Evolutionary conservation across 345 rosid genomes (phyloP).

Genomic region (Cardamine chenopodiifolia): DNA sequence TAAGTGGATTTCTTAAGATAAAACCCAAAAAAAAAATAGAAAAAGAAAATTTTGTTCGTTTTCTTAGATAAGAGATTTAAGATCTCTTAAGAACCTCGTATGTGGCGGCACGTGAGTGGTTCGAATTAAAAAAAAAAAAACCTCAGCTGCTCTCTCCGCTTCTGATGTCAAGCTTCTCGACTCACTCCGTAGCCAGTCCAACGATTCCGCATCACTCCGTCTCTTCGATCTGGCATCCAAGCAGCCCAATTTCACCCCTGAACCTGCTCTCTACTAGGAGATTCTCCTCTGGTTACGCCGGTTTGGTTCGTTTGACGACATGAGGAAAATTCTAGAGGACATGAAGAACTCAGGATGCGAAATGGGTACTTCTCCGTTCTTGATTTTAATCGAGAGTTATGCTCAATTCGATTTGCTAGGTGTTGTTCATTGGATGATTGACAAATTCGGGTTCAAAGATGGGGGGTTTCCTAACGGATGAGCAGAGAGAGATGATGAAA

Average conservation of each 20-base stretch:
- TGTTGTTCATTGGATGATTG: conserved; percentile 59
- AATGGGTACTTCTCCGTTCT: conserved; percentile 51
- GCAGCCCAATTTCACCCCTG: conserved; percentile 72
- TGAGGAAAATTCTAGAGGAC: conserved; percentile 57
- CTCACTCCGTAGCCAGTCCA: conserved; percentile 69
- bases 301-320: conserved; percentile 69
- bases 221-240: conserved; percentile 67
- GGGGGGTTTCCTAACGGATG: too few species aligned
- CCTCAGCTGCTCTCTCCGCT: conserved; percentile 46
- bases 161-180: conserved; percentile 72
- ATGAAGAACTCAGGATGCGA: conserved; percentile 56
- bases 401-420: conserved; percentile 58
- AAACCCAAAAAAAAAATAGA: too few species aligned
- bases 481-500: too few species aligned
- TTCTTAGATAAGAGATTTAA: too few species aligned
- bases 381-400: conserved; percentile 60
- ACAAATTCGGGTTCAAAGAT: conserved; percentile 54
- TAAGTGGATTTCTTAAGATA: too few species aligned
- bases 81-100: too few species aligned
- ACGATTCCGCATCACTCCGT: conserved; percentile 71
- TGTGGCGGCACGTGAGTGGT: too few species aligned
- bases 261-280: conserved; percentile 58
- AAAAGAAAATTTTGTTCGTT: too few species aligned
- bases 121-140: too few species aligned
- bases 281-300: conserved; percentile 66